Evolutionary conservation across 192 early-diverging fungal genomes (phyloP).

Genomic region (Entomortierella lignicola): DNA sequence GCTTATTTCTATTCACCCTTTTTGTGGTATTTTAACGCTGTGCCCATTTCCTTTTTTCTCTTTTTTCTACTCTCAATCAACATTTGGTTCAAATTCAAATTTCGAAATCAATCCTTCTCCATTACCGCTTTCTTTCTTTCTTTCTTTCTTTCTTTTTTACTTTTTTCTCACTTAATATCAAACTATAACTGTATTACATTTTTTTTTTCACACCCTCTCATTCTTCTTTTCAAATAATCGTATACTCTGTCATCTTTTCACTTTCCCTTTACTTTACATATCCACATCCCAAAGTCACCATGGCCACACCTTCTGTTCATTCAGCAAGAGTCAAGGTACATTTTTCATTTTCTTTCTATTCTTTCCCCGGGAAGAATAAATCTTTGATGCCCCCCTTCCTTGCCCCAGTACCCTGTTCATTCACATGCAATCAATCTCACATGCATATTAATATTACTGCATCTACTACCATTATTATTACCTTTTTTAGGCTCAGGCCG

Average conservation of each 20-base stretch:
- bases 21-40: too few species aligned
- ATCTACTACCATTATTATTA: neutral
- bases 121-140: neutral
- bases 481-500: conserved; percentile 6
- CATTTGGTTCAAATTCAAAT: neutral
- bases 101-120: too few species aligned
- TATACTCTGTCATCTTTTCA: neutral
- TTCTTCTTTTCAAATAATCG: neutral
- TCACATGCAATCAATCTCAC: conserved; percentile 5
- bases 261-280: neutral
- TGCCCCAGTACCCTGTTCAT: too few species aligned
- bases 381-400: too few species aligned
- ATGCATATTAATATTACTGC: too few species aligned
- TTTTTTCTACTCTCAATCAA: too few species aligned
- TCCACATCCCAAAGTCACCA: neutral
- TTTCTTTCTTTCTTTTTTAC: neutral
- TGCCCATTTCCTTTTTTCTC: too few species aligned
- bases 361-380: too few species aligned
- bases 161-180: neutral
- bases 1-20: too few species aligned
- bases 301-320: neutral
- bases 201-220: neutral
- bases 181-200: neutral
- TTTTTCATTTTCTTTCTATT: too few species aligned
- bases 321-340: conserved; percentile 18